Evolutionary conservation across 495 filamentous ascomycete species (phyloP).

Genomic region (Platismatia glauca): DNA sequence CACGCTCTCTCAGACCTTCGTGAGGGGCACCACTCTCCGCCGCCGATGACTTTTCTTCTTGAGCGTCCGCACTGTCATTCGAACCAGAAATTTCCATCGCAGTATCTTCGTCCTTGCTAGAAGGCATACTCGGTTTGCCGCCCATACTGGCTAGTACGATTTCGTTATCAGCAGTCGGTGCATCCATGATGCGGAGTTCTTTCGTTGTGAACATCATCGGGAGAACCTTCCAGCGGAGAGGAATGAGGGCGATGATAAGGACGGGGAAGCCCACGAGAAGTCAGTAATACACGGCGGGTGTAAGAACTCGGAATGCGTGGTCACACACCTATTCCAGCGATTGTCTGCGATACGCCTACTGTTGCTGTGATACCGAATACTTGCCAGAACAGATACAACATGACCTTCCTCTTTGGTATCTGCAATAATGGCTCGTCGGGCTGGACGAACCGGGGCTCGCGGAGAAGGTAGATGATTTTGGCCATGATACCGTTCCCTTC

Average conservation of each 20-base stretch:
- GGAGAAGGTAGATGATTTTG: slow-evolving; percentile 32
- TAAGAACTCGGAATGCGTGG: no score
- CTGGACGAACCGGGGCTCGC: slow-evolving; percentile 28
- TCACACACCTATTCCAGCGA: slow-evolving; percentile 29
- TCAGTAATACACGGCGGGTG: no score
- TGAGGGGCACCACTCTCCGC: slow-evolving; percentile 9
- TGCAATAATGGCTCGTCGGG: slow-evolving; percentile 28
- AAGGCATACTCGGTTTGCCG: slow-evolving; percentile 27
- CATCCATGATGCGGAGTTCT: slow-evolving; percentile 35
- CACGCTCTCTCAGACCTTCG: slow-evolving; percentile 4
- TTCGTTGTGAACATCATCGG: slow-evolving; percentile 30
- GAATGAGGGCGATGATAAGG: slow-evolving; percentile 35
- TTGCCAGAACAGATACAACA: slow-evolving; percentile 30
- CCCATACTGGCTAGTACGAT: slow-evolving; percentile 29
- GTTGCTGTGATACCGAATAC: slow-evolving; percentile 29
- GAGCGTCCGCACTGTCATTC: neutral
- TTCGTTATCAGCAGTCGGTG: slow-evolving; percentile 27
- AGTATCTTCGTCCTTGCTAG: slow-evolving; percentile 8
- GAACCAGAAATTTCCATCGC: neutral
- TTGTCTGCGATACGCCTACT: slow-evolving; percentile 37
- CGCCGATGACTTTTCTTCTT: slow-evolving; percentile 8
- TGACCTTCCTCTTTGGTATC: slow-evolving; percentile 27
- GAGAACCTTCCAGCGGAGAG: slow-evolving; percentile 30
- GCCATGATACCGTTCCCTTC: slow-evolving; percentile 31
- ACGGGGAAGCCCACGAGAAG: slow-evolving; percentile 33